Evolutionary conservation across 2,329 filamentous ascomycete species (phyloP), one percentile per base, ranked within the genome.

Genomic region (Nakataea oryzae): DNA sequence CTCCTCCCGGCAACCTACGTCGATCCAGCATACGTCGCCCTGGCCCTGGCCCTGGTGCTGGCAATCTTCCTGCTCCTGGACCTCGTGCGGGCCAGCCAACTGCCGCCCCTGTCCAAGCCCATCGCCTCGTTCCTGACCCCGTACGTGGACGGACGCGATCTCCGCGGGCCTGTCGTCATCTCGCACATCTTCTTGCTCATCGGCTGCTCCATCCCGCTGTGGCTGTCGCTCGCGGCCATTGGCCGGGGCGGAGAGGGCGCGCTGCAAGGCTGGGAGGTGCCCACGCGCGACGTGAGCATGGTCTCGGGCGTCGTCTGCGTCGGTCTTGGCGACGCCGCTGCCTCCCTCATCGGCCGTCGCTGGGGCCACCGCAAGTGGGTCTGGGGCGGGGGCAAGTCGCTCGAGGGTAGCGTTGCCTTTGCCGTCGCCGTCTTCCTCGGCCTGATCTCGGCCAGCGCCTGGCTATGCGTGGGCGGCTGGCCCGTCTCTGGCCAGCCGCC

Each of bases 181-280:
- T 96, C 90, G 0, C 95, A 97, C 72, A 96, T 99, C 59, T 99
- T 99, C 71, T 81, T 99, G 13, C 83, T 97, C 6, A 91, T 97
- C 61, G 95, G 95, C 47, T 97, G 95, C 68, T 93, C 93, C 9
- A 93, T 97, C 6, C 95, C 95, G 0, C 82, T 97, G 2, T 97
- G 95, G 95, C 81, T 97, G 2, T 89, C 87, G 4, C 81, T 97
- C 14, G 90, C 90, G 0, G 86, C 88, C 0, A 77, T 90, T 0
- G 76, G 83, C 0, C 82, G 89, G 4, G 86, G 83, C 1, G 70
- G 17, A 24, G 9, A 14, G 21, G 8, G n/a, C n/a, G 9, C 58
- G 1, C 58, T 24, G 26, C n/a, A 34, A 13, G 90, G 87, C 14
- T 97, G 93, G 93, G 88, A 93, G 63, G 79, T 95, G 0, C 76